Percentiles rank a stretch among this genome's conserved stretches.
These are phyloP conservation scores for Cladorrhinum sp. DNA, from an alignment of 2,329 filamentous ascomycete species.

Conservation along the genomic window DNA sequence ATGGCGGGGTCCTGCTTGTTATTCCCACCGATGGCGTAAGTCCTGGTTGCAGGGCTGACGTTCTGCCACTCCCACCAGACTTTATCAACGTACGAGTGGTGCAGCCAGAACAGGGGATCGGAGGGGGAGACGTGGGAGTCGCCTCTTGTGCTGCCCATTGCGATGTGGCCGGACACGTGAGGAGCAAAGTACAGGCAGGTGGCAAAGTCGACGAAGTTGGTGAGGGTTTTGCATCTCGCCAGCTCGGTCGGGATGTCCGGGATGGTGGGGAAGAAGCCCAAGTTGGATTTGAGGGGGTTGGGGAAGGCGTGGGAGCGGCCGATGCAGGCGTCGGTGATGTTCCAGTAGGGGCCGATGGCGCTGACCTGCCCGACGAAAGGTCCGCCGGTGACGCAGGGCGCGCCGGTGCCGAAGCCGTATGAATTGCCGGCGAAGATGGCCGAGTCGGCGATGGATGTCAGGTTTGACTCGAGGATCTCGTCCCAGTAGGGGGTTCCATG, in stretches of 20 bases:
- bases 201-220: neutral
- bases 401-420: constrained; percentile 25
- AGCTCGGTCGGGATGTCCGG: constrained; percentile 25
- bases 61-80: constrained; percentile 30
- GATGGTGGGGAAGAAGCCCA: constrained; percentile 26
- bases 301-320: neutral
- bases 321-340: constrained; percentile 26
- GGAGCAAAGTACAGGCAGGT: constrained; percentile 25
- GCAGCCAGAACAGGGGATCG: constrained; percentile 27
- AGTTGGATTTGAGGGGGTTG: constrained; percentile 10
- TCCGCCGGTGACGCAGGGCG: constrained; percentile 10
- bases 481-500: constrained; percentile 27
- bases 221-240: neutral
- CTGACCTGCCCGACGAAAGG: neutral
- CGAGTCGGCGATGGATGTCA: constrained; percentile 17
- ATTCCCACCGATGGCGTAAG: neutral
- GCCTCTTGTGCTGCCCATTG: constrained; percentile 30
- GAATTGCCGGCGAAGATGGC: constrained; percentile 27
- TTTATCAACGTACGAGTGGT: constrained; percentile 26
- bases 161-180: constrained; percentile 38
- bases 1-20: neutral
- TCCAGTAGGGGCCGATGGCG: neutral
- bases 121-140: constrained; percentile 25
- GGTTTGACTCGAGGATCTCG: constrained; percentile 22
- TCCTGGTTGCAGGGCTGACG: constrained; percentile 17